phyloP scores from a whole-genome alignment of 2,329 filamentous ascomycete genomes.

The Talaromyces verruculosus region DNA sequence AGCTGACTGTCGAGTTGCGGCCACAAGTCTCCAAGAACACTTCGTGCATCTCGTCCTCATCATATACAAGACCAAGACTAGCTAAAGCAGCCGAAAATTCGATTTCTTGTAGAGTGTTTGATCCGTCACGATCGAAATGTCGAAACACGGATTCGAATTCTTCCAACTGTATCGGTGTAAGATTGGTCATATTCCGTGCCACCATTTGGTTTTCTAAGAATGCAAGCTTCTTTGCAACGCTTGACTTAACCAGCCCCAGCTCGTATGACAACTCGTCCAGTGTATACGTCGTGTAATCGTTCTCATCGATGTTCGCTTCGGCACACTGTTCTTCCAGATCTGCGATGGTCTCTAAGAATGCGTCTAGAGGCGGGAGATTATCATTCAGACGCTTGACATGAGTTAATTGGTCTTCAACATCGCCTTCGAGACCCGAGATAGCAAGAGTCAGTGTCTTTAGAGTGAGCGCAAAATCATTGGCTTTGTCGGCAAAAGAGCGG shows the following conservation, averaged over 20 bases:
- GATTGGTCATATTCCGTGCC: slow-evolving; percentile 95
- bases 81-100: slow-evolving; percentile 95
- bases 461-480: slow-evolving; percentile 94
- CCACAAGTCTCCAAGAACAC: slow-evolving; percentile 87
- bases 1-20: slow-evolving; percentile 71
- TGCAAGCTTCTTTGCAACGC: slow-evolving; percentile 91
- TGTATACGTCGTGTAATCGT: slow-evolving; percentile 99
- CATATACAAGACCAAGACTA: slow-evolving; percentile 92
- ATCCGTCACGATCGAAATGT: slow-evolving; percentile 92
- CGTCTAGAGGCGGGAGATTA: slow-evolving; percentile 83
- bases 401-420: slow-evolving; percentile 88
- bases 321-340: slow-evolving; percentile 83
- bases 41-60: slow-evolving; percentile 96
- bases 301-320: slow-evolving; percentile 98
- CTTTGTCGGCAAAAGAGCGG: slow-evolving; percentile 93
- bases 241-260: slow-evolving; percentile 83
- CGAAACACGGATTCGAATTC: slow-evolving; percentile 98
- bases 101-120: slow-evolving; percentile 85
- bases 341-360: slow-evolving; percentile 84
- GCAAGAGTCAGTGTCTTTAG: slow-evolving; percentile 92
- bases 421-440: slow-evolving; percentile 94
- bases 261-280: slow-evolving; percentile 96
- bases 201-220: slow-evolving; percentile 99
- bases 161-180: slow-evolving; percentile 96
- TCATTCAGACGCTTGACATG: slow-evolving; percentile 84